Base-by-base conservation (phyloP, 192 early-diverging fungal species). In the Dispira simplex region DNA sequence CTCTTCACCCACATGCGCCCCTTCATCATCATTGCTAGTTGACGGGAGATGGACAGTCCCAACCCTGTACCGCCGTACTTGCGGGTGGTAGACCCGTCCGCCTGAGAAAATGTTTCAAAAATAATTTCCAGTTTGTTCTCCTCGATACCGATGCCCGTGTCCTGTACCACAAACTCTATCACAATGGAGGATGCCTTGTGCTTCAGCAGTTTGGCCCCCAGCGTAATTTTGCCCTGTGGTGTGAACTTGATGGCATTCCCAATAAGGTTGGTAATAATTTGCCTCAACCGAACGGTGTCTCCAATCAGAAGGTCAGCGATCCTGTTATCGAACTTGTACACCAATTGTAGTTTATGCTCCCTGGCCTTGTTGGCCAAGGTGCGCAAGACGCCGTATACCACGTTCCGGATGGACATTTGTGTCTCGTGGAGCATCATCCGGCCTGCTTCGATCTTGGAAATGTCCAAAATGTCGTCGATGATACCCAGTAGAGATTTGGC, bases 181-280 rank as follows among this genome's bases (percentile, higher is more conserved):
- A 72, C 71, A 0, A 73, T 66, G 23, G 62, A 65, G 46, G 44
- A 62, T 62, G 49, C 62, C 43, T 70, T 72, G 32, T 26, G 58
- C 9, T 25, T 20, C 28, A 60, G 28, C 26, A 65, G 47, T 65
- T 56, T 66, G 20, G 48, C 47, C 2, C 44, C n/a, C n/a, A 85
- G 63, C 18, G 72, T 72, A 63, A 79, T 79, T 26, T 80, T 78
- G 57, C 86, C 88, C 60, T 81, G 78, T 1, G 78, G 83, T 11
- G 88, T 92, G 43, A 92, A 92, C 73, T 92, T 92, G 48, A 92
- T 74, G 25, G 87, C 83, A 63, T 92, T 92, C 54, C 87, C 86
- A 23, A 88, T 85, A 39, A 92, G 70, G 54, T 92, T 92, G 11
- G 87, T 89, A 62, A 92, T 77, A 43, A 90, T 79, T 71, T 92